phyloP scores from a whole-genome alignment of 805 yeast genomes.

The Ogataea glucozyma region DNA sequence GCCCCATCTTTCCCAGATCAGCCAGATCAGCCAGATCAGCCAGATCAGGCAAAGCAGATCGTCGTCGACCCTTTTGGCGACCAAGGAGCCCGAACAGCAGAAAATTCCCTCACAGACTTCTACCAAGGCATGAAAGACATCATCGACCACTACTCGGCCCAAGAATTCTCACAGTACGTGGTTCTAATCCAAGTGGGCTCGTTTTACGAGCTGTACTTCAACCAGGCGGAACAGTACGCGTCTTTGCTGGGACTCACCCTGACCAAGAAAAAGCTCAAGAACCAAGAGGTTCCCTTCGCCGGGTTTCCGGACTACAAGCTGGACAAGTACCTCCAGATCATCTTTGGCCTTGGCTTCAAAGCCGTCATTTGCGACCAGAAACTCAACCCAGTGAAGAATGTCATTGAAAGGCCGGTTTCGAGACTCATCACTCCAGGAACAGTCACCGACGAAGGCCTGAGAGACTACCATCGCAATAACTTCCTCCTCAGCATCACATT shows the following conservation, averaged over 20 bases:
- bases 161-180: conserved; percentile 41
- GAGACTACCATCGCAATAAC: conserved; percentile 72
- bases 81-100: conserved; percentile 19
- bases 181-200: conserved; percentile 83
- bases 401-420: conserved; percentile 66
- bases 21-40: neutral
- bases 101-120: conserved; percentile 30
- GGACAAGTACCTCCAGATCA: conserved; percentile 68
- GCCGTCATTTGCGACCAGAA: conserved; percentile 85
- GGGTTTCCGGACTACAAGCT: conserved; percentile 82
- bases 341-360: conserved; percentile 67
- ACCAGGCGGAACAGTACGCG: conserved; percentile 78
- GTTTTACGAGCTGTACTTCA: conserved; percentile 84
- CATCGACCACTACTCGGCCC: conserved; percentile 26
- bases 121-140: conserved; percentile 33
- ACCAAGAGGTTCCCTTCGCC: conserved; percentile 69
- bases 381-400: conserved; percentile 28
- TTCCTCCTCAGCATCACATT: conserved; percentile 65
- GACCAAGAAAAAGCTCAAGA: conserved; percentile 52
- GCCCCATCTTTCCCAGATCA: too few species aligned
- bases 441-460: conserved; percentile 78
- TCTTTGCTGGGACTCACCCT: conserved; percentile 71
- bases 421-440: conserved; percentile 93
- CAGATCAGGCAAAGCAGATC: conserved; percentile 5
- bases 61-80: conserved; percentile 14